These are phyloP conservation scores for Leishmania martiniquensis DNA, from an alignment of 208 protist genomes.

Conservation along the genomic window DNA sequence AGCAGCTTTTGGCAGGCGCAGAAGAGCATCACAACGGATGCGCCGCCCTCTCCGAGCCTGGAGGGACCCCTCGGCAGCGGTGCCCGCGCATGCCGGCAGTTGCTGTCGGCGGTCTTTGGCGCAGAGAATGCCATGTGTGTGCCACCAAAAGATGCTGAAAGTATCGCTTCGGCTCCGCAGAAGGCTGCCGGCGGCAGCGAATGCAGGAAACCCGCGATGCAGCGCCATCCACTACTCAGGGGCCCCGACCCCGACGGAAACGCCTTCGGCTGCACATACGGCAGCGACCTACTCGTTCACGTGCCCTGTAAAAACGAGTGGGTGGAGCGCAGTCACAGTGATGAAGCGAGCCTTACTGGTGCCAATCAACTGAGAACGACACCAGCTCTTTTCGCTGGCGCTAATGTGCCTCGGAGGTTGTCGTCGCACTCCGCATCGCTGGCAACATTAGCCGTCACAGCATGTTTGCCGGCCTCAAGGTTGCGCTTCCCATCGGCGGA, in stretches of 20 bases:
- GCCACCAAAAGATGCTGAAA: background rate
- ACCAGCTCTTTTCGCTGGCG: background rate
- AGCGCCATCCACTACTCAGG: background rate
- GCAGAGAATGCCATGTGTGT: background rate
- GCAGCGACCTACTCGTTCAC: background rate
- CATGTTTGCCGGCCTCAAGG: background rate
- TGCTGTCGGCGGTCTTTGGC: too few species aligned
- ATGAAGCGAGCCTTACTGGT: background rate
- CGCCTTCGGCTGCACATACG: background rate
- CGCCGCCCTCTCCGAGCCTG: background rate
- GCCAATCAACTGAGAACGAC: background rate
- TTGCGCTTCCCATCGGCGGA: background rate
- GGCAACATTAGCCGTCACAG: background rate
- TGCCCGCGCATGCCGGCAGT: background rate
- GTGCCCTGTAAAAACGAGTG: background rate
- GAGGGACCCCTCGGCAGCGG: background rate
- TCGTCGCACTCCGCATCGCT: background rate
- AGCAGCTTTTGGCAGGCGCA: background rate
- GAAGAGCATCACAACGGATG: background rate
- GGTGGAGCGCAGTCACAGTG: background rate
- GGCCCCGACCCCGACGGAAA: background rate
- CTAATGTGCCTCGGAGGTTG: background rate
- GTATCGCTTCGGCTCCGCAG: background rate
- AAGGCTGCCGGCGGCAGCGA: conserved; percentile 1
- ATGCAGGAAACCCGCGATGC: background rate